phyloP scores from a whole-genome alignment of 169 alveolate genomes.

The Eimeria acervulina region DNA sequence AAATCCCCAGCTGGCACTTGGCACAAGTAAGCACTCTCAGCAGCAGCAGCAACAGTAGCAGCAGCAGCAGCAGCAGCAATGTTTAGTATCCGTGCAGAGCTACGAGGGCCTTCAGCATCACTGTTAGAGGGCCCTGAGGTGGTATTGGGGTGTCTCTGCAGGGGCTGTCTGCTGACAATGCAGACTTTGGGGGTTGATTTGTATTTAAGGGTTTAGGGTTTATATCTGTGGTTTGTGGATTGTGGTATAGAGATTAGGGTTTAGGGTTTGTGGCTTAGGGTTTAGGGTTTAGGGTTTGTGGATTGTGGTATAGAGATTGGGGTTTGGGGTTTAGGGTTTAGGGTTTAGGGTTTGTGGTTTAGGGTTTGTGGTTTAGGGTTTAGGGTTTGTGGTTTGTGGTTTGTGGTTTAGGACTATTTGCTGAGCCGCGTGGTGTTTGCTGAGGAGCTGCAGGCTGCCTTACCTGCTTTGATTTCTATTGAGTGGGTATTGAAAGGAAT shows the following conservation, averaged over 20 bases:
- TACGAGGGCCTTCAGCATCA: neutral
- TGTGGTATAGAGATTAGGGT: too few relatives aligned
- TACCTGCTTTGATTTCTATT: constrained; percentile 14
- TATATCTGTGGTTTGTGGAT: too few relatives aligned
- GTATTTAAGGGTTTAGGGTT: too few relatives aligned
- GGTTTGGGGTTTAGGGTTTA: too few relatives aligned
- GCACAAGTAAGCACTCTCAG: neutral
- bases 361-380: constrained; percentile 3
- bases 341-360: neutral
- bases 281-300: too few relatives aligned
- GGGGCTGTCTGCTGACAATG: too few relatives aligned
- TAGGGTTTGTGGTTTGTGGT: too few relatives aligned
- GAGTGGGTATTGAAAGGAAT: constrained; percentile 22
- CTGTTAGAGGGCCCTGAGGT: too few relatives aligned
- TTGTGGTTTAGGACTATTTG: neutral
- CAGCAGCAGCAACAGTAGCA: constrained; percentile 29
- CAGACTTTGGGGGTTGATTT: too few relatives aligned
- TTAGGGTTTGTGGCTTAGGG: too few relatives aligned
- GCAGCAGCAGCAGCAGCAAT: constrained; percentile 3
- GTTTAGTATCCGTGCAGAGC: neutral
- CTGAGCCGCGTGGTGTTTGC: constrained; percentile 70
- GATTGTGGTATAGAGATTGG: too few relatives aligned
- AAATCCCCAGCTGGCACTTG: constrained; percentile 44
- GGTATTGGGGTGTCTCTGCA: too few relatives aligned
- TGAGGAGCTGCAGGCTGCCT: constrained; percentile 74